A percentile compares a stretch with the other conserved stretches of the same genome.
These are phyloP conservation scores for Fusarium humuli DNA, from an alignment of 2,329 filamentous ascomycete genomes.

Conservation along the genomic window DNA sequence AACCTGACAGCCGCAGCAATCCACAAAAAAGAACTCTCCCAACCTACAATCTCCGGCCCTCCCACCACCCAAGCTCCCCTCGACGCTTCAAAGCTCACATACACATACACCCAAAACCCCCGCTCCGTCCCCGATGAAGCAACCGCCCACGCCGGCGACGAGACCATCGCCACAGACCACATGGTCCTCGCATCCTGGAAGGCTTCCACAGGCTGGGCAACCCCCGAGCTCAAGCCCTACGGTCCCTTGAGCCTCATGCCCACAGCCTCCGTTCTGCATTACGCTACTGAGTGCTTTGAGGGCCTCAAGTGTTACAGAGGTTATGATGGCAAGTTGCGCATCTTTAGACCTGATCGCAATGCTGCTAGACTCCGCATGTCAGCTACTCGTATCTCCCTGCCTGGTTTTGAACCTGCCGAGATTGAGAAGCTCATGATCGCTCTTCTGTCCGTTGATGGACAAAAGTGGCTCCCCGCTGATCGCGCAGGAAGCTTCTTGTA, in stretches of 20 bases:
- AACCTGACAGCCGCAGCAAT: conserved; percentile 65
- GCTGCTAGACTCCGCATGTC: conserved; percentile 72
- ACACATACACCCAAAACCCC: conserved; percentile 63
- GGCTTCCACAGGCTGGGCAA: conserved; percentile 73
- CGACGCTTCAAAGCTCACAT: conserved; percentile 71
- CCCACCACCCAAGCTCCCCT: conserved; percentile 67
- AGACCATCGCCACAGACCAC: conserved; percentile 81
- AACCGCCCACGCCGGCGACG: conserved; percentile 58
- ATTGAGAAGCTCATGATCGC: conserved; percentile 79
- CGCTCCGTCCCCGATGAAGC: conserved; percentile 65
- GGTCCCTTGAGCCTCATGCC: conserved; percentile 82
- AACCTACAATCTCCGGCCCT: conserved; percentile 50
- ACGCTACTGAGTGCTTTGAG: conserved; percentile 92
- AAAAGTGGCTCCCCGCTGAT: conserved; percentile 81
- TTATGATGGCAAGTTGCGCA: conserved; percentile 76
- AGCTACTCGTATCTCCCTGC: conserved; percentile 76
- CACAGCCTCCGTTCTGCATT: conserved; percentile 84
- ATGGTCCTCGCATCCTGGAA: conserved; percentile 84
- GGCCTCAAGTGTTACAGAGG: conserved; percentile 86
- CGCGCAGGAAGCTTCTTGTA: conserved; percentile 81
- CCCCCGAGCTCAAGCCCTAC: conserved; percentile 80
- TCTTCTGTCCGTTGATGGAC: conserved; percentile 78
- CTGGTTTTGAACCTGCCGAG: conserved; percentile 76
- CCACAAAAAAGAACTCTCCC: conserved; percentile 60
- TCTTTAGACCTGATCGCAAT: conserved; percentile 83